phyloP scores from a whole-genome alignment of 1,284 basidiomycete species.

The Cerioporus squamosus region DNA sequence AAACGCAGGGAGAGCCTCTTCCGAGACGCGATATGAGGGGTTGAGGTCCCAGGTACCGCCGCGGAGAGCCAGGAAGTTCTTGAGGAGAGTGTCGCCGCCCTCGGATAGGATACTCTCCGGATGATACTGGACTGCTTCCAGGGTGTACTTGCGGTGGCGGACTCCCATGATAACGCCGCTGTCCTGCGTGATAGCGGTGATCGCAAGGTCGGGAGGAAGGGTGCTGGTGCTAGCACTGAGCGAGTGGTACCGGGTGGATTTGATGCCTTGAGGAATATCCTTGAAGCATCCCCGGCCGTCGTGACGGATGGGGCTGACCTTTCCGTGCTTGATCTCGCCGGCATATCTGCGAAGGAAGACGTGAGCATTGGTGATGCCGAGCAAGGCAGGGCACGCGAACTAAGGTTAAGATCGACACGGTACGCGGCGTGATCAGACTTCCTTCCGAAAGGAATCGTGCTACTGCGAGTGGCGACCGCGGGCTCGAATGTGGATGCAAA shows the following conservation, averaged over 20 bases:
- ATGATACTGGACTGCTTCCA: slow-evolving; percentile 98
- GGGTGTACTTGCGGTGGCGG: slow-evolving; percentile 83
- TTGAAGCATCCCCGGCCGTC: slow-evolving; percentile 92
- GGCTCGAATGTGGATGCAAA: no score
- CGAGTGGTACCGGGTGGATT: slow-evolving; percentile 96
- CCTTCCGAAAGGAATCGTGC: no score
- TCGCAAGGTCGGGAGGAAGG: slow-evolving; percentile 80
- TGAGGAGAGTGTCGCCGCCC: slow-evolving; percentile 79
- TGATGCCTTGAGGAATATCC: slow-evolving; percentile 80
- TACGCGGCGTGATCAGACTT: no score
- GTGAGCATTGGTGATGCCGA: not conserved
- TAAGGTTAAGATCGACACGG: no score
- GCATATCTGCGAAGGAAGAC: slow-evolving; percentile 67
- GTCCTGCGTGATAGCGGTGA: slow-evolving; percentile 85
- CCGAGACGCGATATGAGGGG: slow-evolving; percentile 69
- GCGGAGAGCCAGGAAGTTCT: slow-evolving; percentile 84
- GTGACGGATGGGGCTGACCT: slow-evolving; percentile 88
- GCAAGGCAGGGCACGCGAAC: no score
- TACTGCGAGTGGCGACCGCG: no score
- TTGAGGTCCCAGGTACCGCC: slow-evolving; percentile 92
- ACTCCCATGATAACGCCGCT: slow-evolving; percentile 98
- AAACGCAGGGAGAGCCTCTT: slow-evolving; percentile 66
- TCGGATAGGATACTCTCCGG: slow-evolving; percentile 96
- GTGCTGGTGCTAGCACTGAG: slow-evolving; percentile 84
- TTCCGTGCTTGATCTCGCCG: slow-evolving; percentile 99